These are phyloP conservation scores for Coemansia sp. DNA, from an alignment of 371 early-diverging fungal genomes.

Conservation along the genomic window DNA sequence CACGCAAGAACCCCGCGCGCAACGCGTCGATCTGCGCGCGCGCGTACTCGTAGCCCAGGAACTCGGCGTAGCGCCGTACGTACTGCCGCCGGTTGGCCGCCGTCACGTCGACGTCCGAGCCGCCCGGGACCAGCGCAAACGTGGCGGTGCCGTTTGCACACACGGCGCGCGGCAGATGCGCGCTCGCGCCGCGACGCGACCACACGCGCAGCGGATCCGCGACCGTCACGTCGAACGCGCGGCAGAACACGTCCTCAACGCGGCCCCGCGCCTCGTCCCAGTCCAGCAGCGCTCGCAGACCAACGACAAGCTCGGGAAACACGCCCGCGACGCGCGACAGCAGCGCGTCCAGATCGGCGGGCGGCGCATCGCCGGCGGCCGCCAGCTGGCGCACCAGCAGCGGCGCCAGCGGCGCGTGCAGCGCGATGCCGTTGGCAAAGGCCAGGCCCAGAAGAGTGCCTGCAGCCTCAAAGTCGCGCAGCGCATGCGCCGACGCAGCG, in stretches of 20 bases:
- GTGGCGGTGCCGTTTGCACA: constrained; percentile 41
- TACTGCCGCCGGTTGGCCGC: constrained; percentile 62
- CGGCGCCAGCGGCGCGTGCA: constrained; percentile 55
- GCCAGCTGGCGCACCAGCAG: constrained; percentile 37
- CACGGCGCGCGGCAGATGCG: constrained; percentile 21
- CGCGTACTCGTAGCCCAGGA: constrained; percentile 63
- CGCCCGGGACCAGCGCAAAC: constrained; percentile 57
- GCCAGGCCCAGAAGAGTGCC: constrained; percentile 78
- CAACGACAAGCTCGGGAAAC: constrained; percentile 63
- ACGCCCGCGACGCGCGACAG: constrained; percentile 46
- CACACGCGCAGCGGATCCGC: constrained; percentile 36
- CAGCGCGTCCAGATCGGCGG: constrained; percentile 29
- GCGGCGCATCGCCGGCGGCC: background rate
- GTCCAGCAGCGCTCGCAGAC: constrained; percentile 67
- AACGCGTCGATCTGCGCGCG: constrained; percentile 67
- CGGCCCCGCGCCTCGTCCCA: constrained; percentile 60
- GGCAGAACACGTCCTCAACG: constrained; percentile 63
- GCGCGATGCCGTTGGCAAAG: constrained; percentile 71
- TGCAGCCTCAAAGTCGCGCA: constrained; percentile 52
- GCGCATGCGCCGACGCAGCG: constrained; percentile 37
- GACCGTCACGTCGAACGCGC: constrained; percentile 56
- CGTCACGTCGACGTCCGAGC: constrained; percentile 60
- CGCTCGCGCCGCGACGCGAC: background rate
- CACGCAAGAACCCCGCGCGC: constrained; percentile 68
- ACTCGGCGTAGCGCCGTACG: constrained; percentile 63